Percentiles rank a stretch among this genome's conserved stretches.
These are phyloP conservation scores for Alternaria burnsii DNA, from an alignment of 2,329 filamentous ascomycete species.

Conservation along the genomic window DNA sequence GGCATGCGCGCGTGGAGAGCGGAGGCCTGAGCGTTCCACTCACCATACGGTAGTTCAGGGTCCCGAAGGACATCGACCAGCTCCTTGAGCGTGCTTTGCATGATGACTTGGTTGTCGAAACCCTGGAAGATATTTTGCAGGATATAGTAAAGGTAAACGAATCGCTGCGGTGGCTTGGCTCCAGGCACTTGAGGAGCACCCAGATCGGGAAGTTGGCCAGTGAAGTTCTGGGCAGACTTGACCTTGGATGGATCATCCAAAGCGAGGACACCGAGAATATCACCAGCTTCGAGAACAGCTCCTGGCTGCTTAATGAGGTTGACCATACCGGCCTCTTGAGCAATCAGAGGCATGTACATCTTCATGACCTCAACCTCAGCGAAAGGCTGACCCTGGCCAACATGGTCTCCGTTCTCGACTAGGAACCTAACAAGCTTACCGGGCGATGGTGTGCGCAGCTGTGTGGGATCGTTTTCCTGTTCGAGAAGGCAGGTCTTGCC, in stretches of 20 bases:
- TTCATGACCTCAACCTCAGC: slow-evolving; percentile 99
- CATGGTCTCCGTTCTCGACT: slow-evolving; percentile 92
- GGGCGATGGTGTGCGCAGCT: slow-evolving; percentile 91
- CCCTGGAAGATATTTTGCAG: slow-evolving; percentile 89
- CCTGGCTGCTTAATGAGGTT: slow-evolving; percentile 99
- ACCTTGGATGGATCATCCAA: slow-evolving; percentile 95
- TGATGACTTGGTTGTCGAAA: slow-evolving; percentile 97
- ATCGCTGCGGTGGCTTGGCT: slow-evolving; percentile 89
- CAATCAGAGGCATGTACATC: slow-evolving; percentile 99
- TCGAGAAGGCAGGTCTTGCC: slow-evolving; percentile 98
- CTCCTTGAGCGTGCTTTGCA: slow-evolving; percentile 85
- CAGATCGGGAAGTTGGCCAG: slow-evolving; percentile 86
- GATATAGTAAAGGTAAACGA: slow-evolving; percentile 77
- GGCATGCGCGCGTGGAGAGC: slow-evolving; percentile 98
- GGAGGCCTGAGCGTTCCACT: slow-evolving; percentile 95
- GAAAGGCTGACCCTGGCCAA: slow-evolving; percentile 90
- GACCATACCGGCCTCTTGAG: slow-evolving; percentile 93
- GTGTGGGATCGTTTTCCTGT: slow-evolving; percentile 98
- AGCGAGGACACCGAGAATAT: slow-evolving; percentile 96
- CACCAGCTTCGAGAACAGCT: slow-evolving; percentile 95
- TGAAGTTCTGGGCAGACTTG: slow-evolving; percentile 94
- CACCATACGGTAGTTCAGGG: slow-evolving; percentile 90
- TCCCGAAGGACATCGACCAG: slow-evolving; percentile 90
- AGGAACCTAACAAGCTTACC: slow-evolving; percentile 99
- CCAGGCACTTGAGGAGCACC: slow-evolving; percentile 88